A percentile compares a stretch with the other conserved stretches of the same genome.
Evolutionary conservation across 192 early-diverging fungal genomes (phyloP).

Genomic region (Backusella parvicylindrica): DNA sequence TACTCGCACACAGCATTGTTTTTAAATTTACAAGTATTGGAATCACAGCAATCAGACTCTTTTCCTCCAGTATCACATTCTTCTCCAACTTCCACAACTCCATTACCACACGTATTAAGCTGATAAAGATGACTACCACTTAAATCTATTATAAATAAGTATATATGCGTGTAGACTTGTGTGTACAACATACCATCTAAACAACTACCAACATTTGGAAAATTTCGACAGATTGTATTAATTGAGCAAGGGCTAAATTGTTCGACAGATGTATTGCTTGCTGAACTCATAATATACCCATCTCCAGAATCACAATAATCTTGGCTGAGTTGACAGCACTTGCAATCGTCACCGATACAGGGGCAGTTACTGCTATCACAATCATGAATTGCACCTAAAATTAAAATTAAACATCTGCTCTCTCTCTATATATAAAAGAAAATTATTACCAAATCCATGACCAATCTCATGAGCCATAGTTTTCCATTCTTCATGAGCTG

Average conservation of each 20-base stretch:
- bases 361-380: slow-evolving; percentile 70
- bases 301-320: not conserved
- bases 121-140: not conserved
- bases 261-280: slow-evolving; percentile 52
- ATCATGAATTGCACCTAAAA: slow-evolving; percentile 82
- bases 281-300: slow-evolving; percentile 47
- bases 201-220: slow-evolving; percentile 25
- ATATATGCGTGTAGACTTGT: not conserved
- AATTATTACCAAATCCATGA: slow-evolving; percentile 59
- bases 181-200: slow-evolving; percentile 24
- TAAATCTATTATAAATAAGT: not conserved
- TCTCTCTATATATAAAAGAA: not conserved
- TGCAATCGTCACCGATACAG: slow-evolving; percentile 36
- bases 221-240: slow-evolving; percentile 45
- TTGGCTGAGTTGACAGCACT: slow-evolving; percentile 49
- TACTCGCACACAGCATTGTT: slow-evolving; percentile 67
- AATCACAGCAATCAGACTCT: slow-evolving; percentile 82
- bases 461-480: slow-evolving; percentile 94
- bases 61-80: slow-evolving; percentile 87
- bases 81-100: slow-evolving; percentile 83
- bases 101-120: slow-evolving; percentile 75
- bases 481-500: slow-evolving; percentile 81
- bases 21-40: slow-evolving; percentile 77
- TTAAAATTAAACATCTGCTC: not conserved
- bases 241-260: slow-evolving; percentile 65